Evolutionary conservation across 495 filamentous ascomycete species (phyloP).

Genomic region (Podospora appendiculata): DNA sequence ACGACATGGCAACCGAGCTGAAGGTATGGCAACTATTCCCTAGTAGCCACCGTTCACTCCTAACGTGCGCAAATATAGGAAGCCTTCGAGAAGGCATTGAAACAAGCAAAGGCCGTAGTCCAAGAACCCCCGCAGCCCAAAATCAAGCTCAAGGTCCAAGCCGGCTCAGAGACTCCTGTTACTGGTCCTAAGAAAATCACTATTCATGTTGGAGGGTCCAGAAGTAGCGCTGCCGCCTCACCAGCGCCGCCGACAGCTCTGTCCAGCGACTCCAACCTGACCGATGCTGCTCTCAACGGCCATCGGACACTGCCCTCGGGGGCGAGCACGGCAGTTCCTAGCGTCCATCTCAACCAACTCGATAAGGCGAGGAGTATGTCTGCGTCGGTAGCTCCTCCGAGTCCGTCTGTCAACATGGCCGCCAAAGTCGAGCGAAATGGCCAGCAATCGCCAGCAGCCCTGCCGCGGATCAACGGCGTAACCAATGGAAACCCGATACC

Average conservation of each 20-base stretch:
- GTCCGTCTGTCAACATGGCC: slow-evolving; percentile 27
- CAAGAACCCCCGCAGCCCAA: slow-evolving; percentile 61
- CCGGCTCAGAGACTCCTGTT: slow-evolving; percentile 25
- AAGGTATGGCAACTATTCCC: slow-evolving; percentile 46
- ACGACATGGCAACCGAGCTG: slow-evolving; percentile 60
- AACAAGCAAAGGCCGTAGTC: slow-evolving; percentile 57
- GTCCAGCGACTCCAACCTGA: slow-evolving; percentile 22
- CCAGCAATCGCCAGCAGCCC: slow-evolving; percentile 28
- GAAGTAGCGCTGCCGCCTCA: slow-evolving; percentile 42
- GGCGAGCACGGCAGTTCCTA: slow-evolving; percentile 15
- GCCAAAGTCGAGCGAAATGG: slow-evolving; percentile 35
- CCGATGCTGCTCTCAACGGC: slow-evolving; percentile 21
- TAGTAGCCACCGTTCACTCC: background rate
- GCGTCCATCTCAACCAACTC: slow-evolving; percentile 17
- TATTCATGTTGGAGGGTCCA: slow-evolving; percentile 44
- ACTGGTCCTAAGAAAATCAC: slow-evolving; percentile 43
- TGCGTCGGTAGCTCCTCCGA: slow-evolving; percentile 37
- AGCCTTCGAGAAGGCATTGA: slow-evolving; percentile 56
- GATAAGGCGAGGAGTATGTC: slow-evolving; percentile 39
- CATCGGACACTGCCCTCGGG: slow-evolving; percentile 14
- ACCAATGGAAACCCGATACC: slow-evolving; percentile 9
- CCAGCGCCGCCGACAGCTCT: slow-evolving; percentile 45
- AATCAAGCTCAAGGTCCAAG: slow-evolving; percentile 64
- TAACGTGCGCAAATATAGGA: slow-evolving; percentile 31
- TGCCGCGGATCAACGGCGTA: slow-evolving; percentile 24